A percentile compares a stretch with the other conserved stretches of the same genome.
These are phyloP conservation scores for Arthrobotrys pseudoclavata DNA, from an alignment of 2,329 filamentous ascomycete genomes.

Conservation along the genomic window DNA sequence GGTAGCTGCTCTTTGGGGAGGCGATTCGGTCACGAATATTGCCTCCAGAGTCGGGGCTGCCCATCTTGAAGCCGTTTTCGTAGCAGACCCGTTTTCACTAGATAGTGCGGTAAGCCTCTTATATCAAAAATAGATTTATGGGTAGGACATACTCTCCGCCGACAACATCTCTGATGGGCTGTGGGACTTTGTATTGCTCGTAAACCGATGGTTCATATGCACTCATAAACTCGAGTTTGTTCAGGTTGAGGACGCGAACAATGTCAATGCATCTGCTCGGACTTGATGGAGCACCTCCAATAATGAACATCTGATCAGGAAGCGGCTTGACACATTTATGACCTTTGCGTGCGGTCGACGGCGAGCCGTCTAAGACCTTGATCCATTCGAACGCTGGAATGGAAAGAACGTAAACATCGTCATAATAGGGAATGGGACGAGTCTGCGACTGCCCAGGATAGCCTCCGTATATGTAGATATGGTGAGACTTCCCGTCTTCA, in stretches of 20 bases:
- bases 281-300: slow-evolving; percentile 60
- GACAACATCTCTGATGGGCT: slow-evolving; percentile 60
- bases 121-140: background rate
- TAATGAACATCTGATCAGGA: slow-evolving; percentile 65
- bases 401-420: slow-evolving; percentile 63
- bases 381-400: slow-evolving; percentile 64
- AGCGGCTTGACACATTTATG: slow-evolving; percentile 64
- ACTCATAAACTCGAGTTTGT: slow-evolving; percentile 60
- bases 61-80: slow-evolving; percentile 59
- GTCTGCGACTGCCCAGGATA: slow-evolving; percentile 57
- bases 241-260: slow-evolving; percentile 64
- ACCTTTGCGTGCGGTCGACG: slow-evolving; percentile 53
- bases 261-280: slow-evolving; percentile 61
- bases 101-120: slow-evolving; percentile 6
- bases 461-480: slow-evolving; percentile 63
- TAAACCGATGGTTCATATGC: slow-evolving; percentile 61
- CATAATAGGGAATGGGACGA: slow-evolving; percentile 47
- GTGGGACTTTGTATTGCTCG: slow-evolving; percentile 62
- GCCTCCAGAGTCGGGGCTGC: slow-evolving; percentile 53
- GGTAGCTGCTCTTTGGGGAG: slow-evolving; percentile 38
- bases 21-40: slow-evolving; percentile 55
- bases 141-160: slow-evolving; percentile 62
- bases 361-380: slow-evolving; percentile 61
- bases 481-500: slow-evolving; percentile 60
- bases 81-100: slow-evolving; percentile 60